Percentiles rank a stretch among this genome's conserved stretches.
Evolutionary conservation across 345 rosid genomes (phyloP).

Genomic region (Eutrema japonicum): DNA sequence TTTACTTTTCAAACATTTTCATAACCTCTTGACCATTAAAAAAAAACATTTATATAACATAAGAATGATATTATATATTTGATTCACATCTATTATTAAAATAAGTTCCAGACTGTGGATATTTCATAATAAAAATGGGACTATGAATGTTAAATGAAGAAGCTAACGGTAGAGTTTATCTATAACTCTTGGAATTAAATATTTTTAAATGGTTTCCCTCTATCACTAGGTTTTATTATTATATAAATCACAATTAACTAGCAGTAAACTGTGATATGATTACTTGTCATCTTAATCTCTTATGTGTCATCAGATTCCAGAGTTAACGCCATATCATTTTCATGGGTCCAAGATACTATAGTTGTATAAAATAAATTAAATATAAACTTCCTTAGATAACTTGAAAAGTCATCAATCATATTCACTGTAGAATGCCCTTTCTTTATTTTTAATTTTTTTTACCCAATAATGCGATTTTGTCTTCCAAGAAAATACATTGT

Average conservation of each 20-base stretch:
- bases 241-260: neutral
- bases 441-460: neutral
- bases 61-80: neutral
- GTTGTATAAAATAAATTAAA: neutral
- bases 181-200: neutral
- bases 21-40: neutral
- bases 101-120: neutral
- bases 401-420: slow-evolving; percentile 43
- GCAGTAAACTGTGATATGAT: slow-evolving; percentile 3
- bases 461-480: slow-evolving; percentile 32
- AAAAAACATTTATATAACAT: neutral
- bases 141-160: neutral
- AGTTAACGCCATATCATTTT: slow-evolving; percentile 30
- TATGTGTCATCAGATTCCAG: slow-evolving; percentile 29
- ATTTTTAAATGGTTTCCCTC: neutral
- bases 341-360: slow-evolving; percentile 11
- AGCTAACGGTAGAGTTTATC: neutral
- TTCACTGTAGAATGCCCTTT: slow-evolving; percentile 26
- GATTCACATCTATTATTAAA: neutral
- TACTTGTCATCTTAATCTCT: slow-evolving; percentile 32
- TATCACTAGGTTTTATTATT: neutral
- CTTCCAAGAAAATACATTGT: neutral
- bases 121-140: neutral
- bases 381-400: slow-evolving; percentile 18
- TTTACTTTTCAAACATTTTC: neutral